Conservation (phyloP, 805 yeast genomes). For the Hagleromyces aurorensis region DNA sequence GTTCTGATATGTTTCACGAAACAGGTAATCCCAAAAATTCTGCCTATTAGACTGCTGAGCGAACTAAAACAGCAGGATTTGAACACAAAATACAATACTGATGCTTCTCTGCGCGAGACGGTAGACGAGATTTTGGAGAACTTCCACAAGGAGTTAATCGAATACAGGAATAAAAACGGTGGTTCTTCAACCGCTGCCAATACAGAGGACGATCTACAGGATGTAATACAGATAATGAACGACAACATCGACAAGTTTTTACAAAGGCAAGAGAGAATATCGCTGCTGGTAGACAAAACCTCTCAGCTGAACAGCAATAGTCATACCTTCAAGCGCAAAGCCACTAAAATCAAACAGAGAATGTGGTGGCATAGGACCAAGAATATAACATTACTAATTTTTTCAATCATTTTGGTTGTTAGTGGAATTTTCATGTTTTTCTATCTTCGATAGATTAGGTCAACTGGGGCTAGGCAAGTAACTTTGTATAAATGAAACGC, state of each 20-base stretch:
- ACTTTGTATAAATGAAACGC: too few species aligned
- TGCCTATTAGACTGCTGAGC: constrained; percentile 28
- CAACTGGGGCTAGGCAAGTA: too few species aligned
- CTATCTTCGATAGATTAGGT: constrained; percentile 7
- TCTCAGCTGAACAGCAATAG: constrained; percentile 61
- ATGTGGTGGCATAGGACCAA: constrained; percentile 63
- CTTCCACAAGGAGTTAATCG: constrained; percentile 25
- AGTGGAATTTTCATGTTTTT: constrained; percentile 20
- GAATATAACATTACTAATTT: constrained; percentile 19
- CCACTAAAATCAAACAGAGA: constrained; percentile 52
- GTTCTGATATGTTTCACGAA: constrained; percentile 24
- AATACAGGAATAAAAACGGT: constrained; percentile 18
- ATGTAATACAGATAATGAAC: constrained; percentile 31
- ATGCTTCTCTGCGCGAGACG: constrained; percentile 18
- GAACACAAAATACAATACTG: constrained; percentile 15
- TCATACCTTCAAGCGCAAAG: constrained; percentile 59
- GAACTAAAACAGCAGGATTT: constrained; percentile 22
- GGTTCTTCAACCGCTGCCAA: constrained; percentile 14
- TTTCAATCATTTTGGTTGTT: constrained; percentile 16
- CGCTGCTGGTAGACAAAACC: constrained; percentile 69
- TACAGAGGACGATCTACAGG: constrained; percentile 27
- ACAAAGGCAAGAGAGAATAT: constrained; percentile 71
- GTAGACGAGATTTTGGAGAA: constrained; percentile 22
- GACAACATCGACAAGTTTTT: constrained; percentile 40
- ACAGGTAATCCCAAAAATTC: constrained; percentile 23